Conservation (phyloP, 2,329 filamentous ascomycete species). For the Fonsecaea nubica region DNA sequence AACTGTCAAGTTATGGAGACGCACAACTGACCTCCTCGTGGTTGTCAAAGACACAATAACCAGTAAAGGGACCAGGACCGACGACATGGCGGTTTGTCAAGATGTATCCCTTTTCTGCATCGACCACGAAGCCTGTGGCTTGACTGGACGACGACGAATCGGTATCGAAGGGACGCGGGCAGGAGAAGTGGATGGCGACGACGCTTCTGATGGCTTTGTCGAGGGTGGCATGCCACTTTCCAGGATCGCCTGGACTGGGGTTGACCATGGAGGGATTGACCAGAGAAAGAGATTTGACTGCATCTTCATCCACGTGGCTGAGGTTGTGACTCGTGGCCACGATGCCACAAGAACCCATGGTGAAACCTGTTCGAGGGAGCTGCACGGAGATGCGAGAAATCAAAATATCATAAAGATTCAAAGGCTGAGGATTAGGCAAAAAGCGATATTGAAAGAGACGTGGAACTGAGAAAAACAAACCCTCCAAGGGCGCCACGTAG, state of each 20-base stretch:
- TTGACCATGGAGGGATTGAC: slow-evolving; percentile 45
- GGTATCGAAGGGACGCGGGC: slow-evolving; percentile 98
- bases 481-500: no score
- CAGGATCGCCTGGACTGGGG: slow-evolving; percentile 65
- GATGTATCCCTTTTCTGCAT: slow-evolving; percentile 89
- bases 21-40: slow-evolving; percentile 72
- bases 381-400: no score
- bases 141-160: slow-evolving; percentile 91
- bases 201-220: slow-evolving; percentile 93
- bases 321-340: no score
- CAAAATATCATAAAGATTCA: no score
- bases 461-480: no score
- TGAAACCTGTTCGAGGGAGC: no score
- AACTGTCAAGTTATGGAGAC: not conserved
- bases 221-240: slow-evolving; percentile 95
- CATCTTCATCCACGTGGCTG: no score
- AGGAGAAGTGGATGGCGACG: slow-evolving; percentile 98
- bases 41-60: slow-evolving; percentile 98
- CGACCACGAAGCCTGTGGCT: slow-evolving; percentile 96
- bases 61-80: slow-evolving; percentile 94
- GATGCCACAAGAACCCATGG: no score
- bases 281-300: no score
- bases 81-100: slow-evolving; percentile 92
- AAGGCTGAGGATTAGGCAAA: no score
- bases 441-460: no score